phyloP scores from a whole-genome alignment of 2,329 filamentous ascomycete species.

The Curvularia hawaiiensis region DNA sequence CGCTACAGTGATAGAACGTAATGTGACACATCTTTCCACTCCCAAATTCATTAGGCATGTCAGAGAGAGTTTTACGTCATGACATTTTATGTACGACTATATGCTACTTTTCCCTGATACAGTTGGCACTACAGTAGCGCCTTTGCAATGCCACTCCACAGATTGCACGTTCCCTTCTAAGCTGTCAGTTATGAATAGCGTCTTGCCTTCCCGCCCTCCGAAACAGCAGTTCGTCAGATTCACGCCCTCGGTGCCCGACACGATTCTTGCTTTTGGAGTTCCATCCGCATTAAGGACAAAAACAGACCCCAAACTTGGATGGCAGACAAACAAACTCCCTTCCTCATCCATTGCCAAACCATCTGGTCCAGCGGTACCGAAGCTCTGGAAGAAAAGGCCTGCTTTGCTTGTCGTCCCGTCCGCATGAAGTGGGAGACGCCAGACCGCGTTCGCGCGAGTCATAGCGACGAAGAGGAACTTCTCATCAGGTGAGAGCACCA shows the following conservation, averaged over 20 bases:
- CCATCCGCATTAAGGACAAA: constrained; percentile 50
- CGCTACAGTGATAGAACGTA: no score
- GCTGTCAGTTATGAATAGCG: constrained; percentile 51
- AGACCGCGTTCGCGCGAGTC: constrained; percentile 51
- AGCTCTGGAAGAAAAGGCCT: constrained; percentile 50
- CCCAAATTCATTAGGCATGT: no score
- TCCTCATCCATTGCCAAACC: constrained; percentile 50
- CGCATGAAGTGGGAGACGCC: constrained; percentile 47
- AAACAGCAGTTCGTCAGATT: constrained; percentile 53
- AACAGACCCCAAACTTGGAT: constrained; percentile 41
- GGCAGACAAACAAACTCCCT: constrained; percentile 32
- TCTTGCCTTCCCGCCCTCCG: constrained; percentile 46
- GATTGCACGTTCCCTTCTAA: constrained; percentile 46
- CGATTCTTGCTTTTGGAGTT: constrained; percentile 46
- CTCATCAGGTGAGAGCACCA: constrained; percentile 48
- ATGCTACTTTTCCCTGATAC: background rate
- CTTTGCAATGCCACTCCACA: constrained; percentile 43
- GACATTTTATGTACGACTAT: background rate
- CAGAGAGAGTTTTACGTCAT: no score
- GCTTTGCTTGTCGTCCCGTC: constrained; percentile 50
- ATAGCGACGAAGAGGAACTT: constrained; percentile 49
- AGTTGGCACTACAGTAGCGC: constrained; percentile 13
- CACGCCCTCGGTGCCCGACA: constrained; percentile 32
- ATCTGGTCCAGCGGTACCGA: constrained; percentile 51
- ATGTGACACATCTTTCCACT: no score